Conservation (phyloP, 768 basidiomycete species). For the Pleurotus tuber-regium region DNA sequence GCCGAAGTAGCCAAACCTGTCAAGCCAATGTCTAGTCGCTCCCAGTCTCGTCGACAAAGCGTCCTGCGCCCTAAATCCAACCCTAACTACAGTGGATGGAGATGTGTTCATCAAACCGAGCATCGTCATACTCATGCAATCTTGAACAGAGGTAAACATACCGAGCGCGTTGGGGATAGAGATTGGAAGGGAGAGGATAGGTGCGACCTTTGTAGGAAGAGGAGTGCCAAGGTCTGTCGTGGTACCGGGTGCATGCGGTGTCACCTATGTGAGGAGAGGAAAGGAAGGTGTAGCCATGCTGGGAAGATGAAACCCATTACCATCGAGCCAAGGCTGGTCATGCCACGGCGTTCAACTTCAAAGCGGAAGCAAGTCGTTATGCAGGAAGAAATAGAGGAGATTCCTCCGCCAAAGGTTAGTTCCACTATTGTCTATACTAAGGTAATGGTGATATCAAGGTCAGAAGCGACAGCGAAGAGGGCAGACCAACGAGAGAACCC, state of each 20-base stretch:
- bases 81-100: background rate
- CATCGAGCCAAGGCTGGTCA: too few species aligned
- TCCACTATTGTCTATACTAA: background rate
- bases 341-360: too few species aligned
- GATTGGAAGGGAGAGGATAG: background rate
- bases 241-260: background rate
- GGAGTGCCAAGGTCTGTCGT: background rate
- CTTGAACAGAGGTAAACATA: background rate
- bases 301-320: too few species aligned
- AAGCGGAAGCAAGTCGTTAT: background rate
- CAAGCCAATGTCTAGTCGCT: too few species aligned
- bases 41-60: background rate
- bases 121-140: background rate
- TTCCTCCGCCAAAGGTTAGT: background rate
- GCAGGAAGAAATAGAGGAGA: background rate
- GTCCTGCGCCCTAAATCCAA: background rate
- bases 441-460: background rate
- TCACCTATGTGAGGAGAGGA: background rate
- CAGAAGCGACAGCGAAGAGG: background rate
- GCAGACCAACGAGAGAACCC: background rate
- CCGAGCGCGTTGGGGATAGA: background rate
- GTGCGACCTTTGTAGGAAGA: background rate
- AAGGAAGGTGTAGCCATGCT: background rate
- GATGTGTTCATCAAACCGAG: background rate
- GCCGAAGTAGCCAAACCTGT: background rate